Percentiles rank a stretch among this genome's conserved stretches.
Conservation (phyloP, 345 rosid species). For the Acer saccharum region DNA sequence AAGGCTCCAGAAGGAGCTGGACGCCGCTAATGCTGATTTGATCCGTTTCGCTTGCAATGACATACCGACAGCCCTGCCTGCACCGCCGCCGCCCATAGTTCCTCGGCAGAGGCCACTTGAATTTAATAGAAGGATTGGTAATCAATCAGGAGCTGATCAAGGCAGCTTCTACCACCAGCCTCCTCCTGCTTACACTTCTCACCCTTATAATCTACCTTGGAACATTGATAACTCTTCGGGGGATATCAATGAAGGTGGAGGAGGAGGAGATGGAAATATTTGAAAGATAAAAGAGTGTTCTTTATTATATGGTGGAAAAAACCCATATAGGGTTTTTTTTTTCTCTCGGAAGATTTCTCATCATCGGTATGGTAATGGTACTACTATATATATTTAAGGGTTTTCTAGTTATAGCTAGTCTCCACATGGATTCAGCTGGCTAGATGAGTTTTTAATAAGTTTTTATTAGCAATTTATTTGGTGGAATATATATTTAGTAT, state of each 20-base stretch:
- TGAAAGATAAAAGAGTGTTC: constrained; percentile 26
- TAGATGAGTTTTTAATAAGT: constrained; percentile 21
- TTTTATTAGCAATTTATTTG: constrained; percentile 18
- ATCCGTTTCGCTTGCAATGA: constrained; percentile 59
- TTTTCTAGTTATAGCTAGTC: constrained; percentile 23
- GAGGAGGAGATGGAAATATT: constrained; percentile 57
- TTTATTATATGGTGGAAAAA: neutral
- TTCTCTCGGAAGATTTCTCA: constrained; percentile 13
- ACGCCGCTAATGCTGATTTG: constrained; percentile 79
- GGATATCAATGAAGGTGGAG: constrained; percentile 54
- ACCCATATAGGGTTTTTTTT: constrained; percentile 41
- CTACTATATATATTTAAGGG: constrained; percentile 18
- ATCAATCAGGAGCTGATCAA: constrained; percentile 25
- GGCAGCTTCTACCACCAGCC: constrained; percentile 22
- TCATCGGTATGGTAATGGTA: constrained; percentile 21
- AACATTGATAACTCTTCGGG: constrained; percentile 42
- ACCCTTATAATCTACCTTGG: constrained; percentile 51
- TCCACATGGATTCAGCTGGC: constrained; percentile 38
- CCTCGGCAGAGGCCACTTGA: constrained; percentile 32
- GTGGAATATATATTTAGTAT: neutral
- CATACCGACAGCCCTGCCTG: constrained; percentile 35
- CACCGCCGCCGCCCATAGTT: constrained; percentile 27
- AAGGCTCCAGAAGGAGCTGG: constrained; percentile 91
- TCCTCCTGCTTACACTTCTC: constrained; percentile 27
- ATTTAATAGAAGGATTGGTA: constrained; percentile 34